A percentile compares a stretch with the other conserved stretches of the same genome.
phyloP scores from a whole-genome alignment of 225 moss, liverwort and hornwort genomes.

The Ulota crispa region DNA sequence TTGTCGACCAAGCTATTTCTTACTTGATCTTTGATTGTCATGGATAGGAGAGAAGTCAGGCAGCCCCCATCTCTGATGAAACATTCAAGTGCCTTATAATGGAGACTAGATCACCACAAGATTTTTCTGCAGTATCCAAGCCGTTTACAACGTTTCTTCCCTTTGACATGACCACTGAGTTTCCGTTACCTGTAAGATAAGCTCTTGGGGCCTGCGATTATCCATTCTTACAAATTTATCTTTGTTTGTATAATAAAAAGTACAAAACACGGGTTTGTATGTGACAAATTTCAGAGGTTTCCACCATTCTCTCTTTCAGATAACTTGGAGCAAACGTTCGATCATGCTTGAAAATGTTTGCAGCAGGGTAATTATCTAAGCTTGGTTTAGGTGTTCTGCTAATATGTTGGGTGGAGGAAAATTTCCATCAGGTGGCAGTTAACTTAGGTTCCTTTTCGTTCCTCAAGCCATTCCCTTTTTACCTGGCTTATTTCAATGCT shows the following conservation, averaged over 20 bases:
- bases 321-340: conserved; percentile 13
- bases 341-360: background rate
- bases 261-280: background rate
- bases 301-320: background rate
- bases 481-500: background rate
- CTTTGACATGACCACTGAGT: conserved; percentile 60
- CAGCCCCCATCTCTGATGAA: conserved; percentile 52
- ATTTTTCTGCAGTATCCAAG: conserved; percentile 31
- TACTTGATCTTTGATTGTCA: conserved; percentile 15
- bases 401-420: background rate
- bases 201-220: conserved; percentile 1
- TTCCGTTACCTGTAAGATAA: conserved; percentile 51
- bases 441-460: background rate
- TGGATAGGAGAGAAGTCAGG: conserved; percentile 47
- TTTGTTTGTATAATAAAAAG: background rate
- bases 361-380: background rate
- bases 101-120: conserved; percentile 46
- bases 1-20: conserved; percentile 21
- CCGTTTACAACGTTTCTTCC: conserved; percentile 52
- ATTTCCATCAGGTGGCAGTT: conserved; percentile 7
- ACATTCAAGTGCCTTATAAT: conserved; percentile 53
- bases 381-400: conserved; percentile 6
- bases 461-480: background rate
- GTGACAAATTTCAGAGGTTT: conserved; percentile 8
- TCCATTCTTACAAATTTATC: background rate